Evolutionary conservation across 495 filamentous ascomycete genomes (phyloP), one percentile per base, ranked within the genome.

Genomic region (Aspergillus biplanus): DNA sequence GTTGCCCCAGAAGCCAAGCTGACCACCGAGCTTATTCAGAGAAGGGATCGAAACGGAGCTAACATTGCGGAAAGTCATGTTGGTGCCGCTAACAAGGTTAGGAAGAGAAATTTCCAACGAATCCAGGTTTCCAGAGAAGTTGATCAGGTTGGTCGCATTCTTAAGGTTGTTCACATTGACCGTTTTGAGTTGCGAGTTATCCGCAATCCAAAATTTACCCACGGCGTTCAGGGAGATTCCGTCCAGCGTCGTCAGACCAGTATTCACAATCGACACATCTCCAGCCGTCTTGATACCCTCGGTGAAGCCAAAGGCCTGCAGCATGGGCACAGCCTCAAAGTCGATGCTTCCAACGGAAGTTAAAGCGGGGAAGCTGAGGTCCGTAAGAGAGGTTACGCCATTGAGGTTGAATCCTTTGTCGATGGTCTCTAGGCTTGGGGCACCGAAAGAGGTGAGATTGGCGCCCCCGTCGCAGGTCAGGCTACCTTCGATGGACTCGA

Each of bases 41-140:
- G 90, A 89, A 15, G 95, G 95, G 37, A 94, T 77, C 18, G 75
- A 81, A 73, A 97, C 80, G 48, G 75, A 80, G 65, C 87, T 87
- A 79, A 91, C 88, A 80, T 97, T 94, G 75, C 88, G 84, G 80
- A 97, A 88, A 58, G 92, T 93, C 83, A 97, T 87, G 84, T 97
- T 92, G 73, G 78, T 84, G 58, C 89, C 92, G 78, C 83, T 88
- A 62, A 80, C 77, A 33, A 99, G 86, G 79, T 92, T 86, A 65
- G 93, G 90, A 75, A 98, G 87, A 52, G 87, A 82, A 63, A 98
- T 82, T 63, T 77, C 80, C 27, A 97, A 75, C 13, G 75, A 63
- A 55, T 85, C 76, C 67, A 69, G 71, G 73, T 84, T 84, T 64
- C 72, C 77, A 58, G 81, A 83, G 67, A 97, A 84, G 78, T 85